Evolutionary conservation across 257 asterid genomes (phyloP).

Genomic region (Gardenia jasminoides): DNA sequence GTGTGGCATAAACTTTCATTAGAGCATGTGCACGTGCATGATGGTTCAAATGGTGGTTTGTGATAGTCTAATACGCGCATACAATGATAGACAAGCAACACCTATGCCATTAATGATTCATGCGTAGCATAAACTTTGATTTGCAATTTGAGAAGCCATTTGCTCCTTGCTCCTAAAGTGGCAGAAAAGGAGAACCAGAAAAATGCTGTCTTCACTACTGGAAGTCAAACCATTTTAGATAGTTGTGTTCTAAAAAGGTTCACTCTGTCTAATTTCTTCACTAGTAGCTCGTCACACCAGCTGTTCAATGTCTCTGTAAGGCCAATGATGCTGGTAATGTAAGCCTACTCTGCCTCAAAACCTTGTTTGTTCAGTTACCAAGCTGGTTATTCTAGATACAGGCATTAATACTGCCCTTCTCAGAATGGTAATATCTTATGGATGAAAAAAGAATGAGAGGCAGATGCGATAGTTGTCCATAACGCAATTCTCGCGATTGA

Average conservation of each 20-base stretch:
- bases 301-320: not conserved
- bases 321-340: not conserved
- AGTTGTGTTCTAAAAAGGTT: no score
- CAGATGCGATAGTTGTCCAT: no score
- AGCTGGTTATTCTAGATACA: not conserved
- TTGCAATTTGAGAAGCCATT: not conserved
- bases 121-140: not conserved
- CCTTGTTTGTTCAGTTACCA: not conserved
- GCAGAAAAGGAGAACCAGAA: not conserved
- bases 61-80: not conserved
- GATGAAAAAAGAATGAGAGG: no score
- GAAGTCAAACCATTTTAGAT: not conserved
- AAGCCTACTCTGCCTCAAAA: not conserved
- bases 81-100: not conserved
- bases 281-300: not conserved
- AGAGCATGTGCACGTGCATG: not conserved
- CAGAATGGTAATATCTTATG: no score
- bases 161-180: not conserved
- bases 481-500: no score
- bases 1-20: not conserved
- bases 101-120: not conserved
- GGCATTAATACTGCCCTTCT: not conserved
- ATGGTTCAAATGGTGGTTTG: not conserved
- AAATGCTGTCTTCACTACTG: not conserved
- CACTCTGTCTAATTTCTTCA: not conserved